A percentile compares a stretch with the other conserved stretches of the same genome.
Conservation (phyloP, 2,329 filamentous ascomycete genomes). For the Periconia sp. region DNA sequence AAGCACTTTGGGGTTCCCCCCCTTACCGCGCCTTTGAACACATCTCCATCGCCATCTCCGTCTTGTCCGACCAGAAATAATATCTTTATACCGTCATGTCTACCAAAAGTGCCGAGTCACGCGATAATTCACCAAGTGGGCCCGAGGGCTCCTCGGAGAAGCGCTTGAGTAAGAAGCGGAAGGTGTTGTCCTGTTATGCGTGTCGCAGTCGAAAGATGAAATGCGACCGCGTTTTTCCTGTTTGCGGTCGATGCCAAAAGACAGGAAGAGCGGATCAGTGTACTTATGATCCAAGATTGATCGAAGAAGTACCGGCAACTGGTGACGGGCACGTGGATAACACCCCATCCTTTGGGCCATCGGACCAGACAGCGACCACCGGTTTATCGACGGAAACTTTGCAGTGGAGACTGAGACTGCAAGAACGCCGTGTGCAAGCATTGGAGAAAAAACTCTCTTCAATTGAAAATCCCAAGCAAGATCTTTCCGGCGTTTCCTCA, state of each 20-base stretch:
- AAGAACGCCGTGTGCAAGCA: slow-evolving; percentile 33
- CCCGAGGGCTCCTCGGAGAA: slow-evolving; percentile 39
- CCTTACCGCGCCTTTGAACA: slow-evolving; percentile 1
- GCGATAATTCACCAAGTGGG: slow-evolving; percentile 31
- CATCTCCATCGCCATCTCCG: slow-evolving; percentile 24
- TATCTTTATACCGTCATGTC: slow-evolving; percentile 23
- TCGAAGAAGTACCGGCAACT: slow-evolving; percentile 31
- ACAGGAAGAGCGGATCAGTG: slow-evolving; percentile 47
- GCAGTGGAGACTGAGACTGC: slow-evolving; percentile 29
- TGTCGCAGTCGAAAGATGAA: slow-evolving; percentile 52
- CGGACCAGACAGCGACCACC: slow-evolving; percentile 5
- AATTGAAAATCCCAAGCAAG: slow-evolving; percentile 18
- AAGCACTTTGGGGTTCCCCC: background rate
- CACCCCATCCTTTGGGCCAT: slow-evolving; percentile 5
- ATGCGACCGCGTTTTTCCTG: slow-evolving; percentile 49
- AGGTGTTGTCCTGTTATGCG: slow-evolving; percentile 51
- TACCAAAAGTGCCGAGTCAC: slow-evolving; percentile 30
- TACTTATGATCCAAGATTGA: slow-evolving; percentile 42
- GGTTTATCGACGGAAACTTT: slow-evolving; percentile 20
- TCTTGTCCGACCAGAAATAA: slow-evolving; percentile 22
- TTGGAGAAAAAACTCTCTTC: slow-evolving; percentile 32
- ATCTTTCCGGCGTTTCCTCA: slow-evolving; percentile 5
- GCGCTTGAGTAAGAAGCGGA: slow-evolving; percentile 45
- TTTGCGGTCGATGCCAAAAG: slow-evolving; percentile 48
- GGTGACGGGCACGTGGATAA: slow-evolving; percentile 24